phyloP scores from a whole-genome alignment of 345 rosid genomes.

The Melaleuca quinquenervia region DNA sequence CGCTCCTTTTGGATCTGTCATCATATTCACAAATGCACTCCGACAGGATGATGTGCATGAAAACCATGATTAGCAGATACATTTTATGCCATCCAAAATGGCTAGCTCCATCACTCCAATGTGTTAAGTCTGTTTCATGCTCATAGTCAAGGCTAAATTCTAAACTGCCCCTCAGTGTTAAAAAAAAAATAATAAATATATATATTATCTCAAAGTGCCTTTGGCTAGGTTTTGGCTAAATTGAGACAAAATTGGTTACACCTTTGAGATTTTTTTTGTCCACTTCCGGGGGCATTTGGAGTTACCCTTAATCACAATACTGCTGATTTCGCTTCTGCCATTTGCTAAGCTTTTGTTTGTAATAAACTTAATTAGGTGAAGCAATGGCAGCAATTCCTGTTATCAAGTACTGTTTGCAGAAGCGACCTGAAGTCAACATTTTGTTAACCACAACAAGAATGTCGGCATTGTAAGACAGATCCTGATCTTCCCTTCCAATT shows the following conservation, averaged over 20 bases:
- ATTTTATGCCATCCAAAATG: background rate
- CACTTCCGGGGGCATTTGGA: background rate
- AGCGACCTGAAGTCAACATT: conserved; percentile 49
- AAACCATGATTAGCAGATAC: background rate
- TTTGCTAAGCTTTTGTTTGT: background rate
- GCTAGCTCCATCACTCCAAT: background rate
- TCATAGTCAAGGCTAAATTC: background rate
- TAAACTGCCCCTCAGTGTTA: background rate
- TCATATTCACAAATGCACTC: background rate
- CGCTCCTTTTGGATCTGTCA: background rate
- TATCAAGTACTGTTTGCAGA: conserved; percentile 35
- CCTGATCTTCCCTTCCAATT: background rate
- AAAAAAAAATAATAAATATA: background rate
- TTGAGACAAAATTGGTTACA: background rate
- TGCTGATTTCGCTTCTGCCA: background rate
- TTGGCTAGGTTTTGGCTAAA: background rate
- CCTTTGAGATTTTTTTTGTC: background rate
- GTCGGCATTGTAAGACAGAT: conserved; percentile 54
- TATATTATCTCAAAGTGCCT: background rate
- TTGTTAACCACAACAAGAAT: conserved; percentile 68
- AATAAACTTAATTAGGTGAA: conserved; percentile 38
- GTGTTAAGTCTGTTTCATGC: background rate
- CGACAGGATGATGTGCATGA: background rate
- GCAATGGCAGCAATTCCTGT: conserved; percentile 95
- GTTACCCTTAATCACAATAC: background rate